Percentiles rank a stretch among this genome's conserved stretches.
Evolutionary conservation across 352 stramenopile species (phyloP).

Genomic region (Pythium angustatum): DNA sequence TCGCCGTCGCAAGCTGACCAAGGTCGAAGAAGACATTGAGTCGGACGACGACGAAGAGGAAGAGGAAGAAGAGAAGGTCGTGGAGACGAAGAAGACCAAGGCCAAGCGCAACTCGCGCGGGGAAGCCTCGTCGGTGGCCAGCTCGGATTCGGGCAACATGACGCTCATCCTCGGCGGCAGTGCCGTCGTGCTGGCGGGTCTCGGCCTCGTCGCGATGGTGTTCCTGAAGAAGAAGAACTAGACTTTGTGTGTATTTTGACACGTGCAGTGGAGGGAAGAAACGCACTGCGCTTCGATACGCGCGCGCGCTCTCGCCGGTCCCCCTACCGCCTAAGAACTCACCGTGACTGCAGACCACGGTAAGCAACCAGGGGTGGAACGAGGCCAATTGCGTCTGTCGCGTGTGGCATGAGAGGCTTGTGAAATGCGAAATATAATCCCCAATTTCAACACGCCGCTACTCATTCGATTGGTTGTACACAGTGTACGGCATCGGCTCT

Average conservation of each 20-base stretch:
- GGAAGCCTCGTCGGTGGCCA: background rate
- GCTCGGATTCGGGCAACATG: constrained; percentile 21
- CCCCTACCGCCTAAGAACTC: too few relatives aligned
- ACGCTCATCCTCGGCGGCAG: constrained; percentile 26
- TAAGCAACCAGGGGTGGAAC: too few relatives aligned
- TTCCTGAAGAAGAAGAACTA: constrained; percentile 71
- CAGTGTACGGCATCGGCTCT: too few relatives aligned
- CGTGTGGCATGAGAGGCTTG: background rate
- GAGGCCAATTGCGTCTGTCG: too few relatives aligned
- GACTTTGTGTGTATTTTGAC: constrained; percentile 22
- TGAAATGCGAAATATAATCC: constrained; percentile 8
- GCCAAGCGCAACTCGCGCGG: constrained; percentile 17
- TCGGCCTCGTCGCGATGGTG: constrained; percentile 53
- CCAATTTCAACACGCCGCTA: constrained; percentile 5
- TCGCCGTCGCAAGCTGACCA: constrained; percentile 67
- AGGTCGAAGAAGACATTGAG: constrained; percentile 77
- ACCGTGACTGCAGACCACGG: constrained; percentile 28
- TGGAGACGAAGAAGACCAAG: constrained; percentile 45
- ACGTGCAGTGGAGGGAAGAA: background rate
- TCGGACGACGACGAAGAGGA: constrained; percentile 40
- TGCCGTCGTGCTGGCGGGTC: constrained; percentile 36
- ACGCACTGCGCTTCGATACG: too few relatives aligned
- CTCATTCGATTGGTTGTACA: too few relatives aligned
- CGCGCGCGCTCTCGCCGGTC: too few relatives aligned
- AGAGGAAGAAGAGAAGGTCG: constrained; percentile 38